Percentiles rank a stretch among this genome's conserved stretches.
These are phyloP conservation scores for Pseudogymnoascus sp. DNA, from an alignment of 2,329 filamentous ascomycete genomes.

Conservation along the genomic window DNA sequence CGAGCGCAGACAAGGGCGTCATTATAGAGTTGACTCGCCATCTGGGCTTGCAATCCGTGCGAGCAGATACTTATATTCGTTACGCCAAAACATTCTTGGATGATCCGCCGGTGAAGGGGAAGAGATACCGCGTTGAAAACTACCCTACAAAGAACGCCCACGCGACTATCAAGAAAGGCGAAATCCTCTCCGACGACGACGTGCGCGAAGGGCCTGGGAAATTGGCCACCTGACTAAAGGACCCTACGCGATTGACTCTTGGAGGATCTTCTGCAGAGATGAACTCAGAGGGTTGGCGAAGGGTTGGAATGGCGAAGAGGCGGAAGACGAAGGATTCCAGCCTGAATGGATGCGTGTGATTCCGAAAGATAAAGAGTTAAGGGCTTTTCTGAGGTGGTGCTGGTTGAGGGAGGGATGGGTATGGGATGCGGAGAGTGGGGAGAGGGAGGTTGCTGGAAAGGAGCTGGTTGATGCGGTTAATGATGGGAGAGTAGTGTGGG, in stretches of 20 bases:
- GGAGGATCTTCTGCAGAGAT: constrained; percentile 90
- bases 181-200: constrained; percentile 41
- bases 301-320: constrained; percentile 58
- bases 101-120: constrained; percentile 52
- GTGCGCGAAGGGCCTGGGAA: constrained; percentile 54
- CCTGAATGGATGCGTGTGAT: constrained; percentile 88
- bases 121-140: constrained; percentile 49
- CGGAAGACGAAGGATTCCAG: constrained; percentile 49
- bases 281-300: constrained; percentile 57
- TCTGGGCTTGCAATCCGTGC: constrained; percentile 63
- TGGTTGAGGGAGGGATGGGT: constrained; percentile 82
- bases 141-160: constrained; percentile 47
- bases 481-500: constrained; percentile 44
- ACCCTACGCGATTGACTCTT: constrained; percentile 79
- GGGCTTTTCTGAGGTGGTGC: constrained; percentile 82
- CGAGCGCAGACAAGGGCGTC: constrained; percentile 47
- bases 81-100: constrained; percentile 65
- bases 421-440: constrained; percentile 70
- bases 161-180: constrained; percentile 39
- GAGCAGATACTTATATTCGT: constrained; percentile 60
- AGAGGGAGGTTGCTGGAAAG: constrained; percentile 45
- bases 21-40: constrained; percentile 59
- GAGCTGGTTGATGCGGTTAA: constrained; percentile 52
- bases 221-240: constrained; percentile 80
- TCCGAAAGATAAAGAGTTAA: constrained; percentile 80